Conservation (phyloP, 1,284 basidiomycete species). For the Puccinia triticina region DNA sequence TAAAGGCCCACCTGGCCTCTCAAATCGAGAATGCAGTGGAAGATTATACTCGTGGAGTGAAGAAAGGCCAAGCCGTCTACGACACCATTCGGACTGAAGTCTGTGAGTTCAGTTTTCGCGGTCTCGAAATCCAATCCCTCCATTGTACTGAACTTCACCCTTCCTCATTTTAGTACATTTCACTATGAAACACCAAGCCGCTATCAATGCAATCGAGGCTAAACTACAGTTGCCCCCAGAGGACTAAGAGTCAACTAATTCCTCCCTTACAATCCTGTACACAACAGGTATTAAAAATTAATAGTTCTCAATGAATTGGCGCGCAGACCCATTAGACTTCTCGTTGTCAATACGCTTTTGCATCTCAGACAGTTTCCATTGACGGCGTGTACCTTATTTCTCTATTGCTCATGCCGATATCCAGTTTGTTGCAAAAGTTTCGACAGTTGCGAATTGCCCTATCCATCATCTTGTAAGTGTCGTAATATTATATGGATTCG, state of each 20-base stretch:
- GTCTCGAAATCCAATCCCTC: not conserved
- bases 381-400: too few species aligned
- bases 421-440: too few species aligned
- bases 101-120: conserved; percentile 14
- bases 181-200: conserved; percentile 37
- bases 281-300: too few species aligned
- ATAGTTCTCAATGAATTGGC: too few species aligned
- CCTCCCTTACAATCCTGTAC: too few species aligned
- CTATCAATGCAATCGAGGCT: conserved; percentile 33
- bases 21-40: conserved; percentile 26
- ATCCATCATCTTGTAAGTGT: too few species aligned
- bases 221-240: conserved; percentile 17
- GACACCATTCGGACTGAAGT: conserved; percentile 43
- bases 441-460: too few species aligned
- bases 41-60: conserved; percentile 41
- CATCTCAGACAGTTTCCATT: too few species aligned
- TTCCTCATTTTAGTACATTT: conserved; percentile 27
- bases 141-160: not conserved
- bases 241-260: not conserved
- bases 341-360: too few species aligned
- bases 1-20: not conserved
- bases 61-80: conserved; percentile 37
- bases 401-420: too few species aligned
- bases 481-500: too few species aligned
- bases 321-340: too few species aligned